Evolutionary conservation across 2,329 filamentous ascomycete genomes (phyloP).

Genomic region (Sclerotinia spermophila): DNA sequence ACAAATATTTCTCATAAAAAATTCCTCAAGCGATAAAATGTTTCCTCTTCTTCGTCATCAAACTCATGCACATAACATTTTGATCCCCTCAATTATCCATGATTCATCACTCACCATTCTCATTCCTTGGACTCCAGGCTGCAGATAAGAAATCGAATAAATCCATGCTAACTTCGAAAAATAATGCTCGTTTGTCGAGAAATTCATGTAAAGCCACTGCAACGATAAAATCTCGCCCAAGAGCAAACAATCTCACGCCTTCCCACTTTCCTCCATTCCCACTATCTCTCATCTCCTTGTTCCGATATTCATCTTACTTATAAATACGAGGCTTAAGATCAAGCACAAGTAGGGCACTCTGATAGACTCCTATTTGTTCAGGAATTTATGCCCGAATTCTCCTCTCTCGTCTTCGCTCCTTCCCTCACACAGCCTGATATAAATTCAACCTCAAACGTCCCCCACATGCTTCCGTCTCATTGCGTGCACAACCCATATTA

Average conservation of each 20-base stretch:
- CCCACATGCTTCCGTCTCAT: neutral
- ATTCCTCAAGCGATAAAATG: too few species aligned
- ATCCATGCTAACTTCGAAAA: neutral
- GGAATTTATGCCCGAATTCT: neutral
- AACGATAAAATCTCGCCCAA: neutral
- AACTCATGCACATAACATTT: too few species aligned
- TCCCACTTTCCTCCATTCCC: neutral
- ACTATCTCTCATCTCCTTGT: neutral
- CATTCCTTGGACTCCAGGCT: too few species aligned
- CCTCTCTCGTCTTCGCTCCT: too few species aligned
- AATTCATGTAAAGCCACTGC: neutral
- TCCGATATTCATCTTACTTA: too few species aligned
- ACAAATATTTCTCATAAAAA: too few species aligned
- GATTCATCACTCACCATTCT: too few species aligned
- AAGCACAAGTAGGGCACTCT: neutral
- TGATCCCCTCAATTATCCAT: too few species aligned
- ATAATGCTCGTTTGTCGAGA: neutral
- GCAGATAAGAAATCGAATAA: too few species aligned
- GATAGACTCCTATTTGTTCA: accelerated
- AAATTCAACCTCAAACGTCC: slow-evolving; percentile 5
- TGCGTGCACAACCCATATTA: neutral
- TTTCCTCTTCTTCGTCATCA: too few species aligned
- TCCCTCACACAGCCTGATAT: slow-evolving; percentile 1
- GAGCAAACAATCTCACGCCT: neutral
- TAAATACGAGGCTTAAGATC: neutral